Conservation (phyloP, 345 rosid species). For the Gossypium raimondii region DNA sequence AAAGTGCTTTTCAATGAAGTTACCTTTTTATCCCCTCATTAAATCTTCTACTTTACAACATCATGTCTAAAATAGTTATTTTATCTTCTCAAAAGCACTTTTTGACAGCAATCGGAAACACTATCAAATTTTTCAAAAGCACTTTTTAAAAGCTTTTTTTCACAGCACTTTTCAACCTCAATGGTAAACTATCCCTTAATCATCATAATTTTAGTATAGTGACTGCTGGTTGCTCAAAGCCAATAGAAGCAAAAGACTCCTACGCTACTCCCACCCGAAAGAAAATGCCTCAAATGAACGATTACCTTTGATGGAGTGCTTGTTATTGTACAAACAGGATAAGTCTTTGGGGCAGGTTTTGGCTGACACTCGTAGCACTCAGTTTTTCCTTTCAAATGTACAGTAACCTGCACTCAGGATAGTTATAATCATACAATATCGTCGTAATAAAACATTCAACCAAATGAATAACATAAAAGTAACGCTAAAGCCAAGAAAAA, state of each 20-base stretch:
- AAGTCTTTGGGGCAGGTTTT: conserved; percentile 93
- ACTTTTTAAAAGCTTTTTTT: no score
- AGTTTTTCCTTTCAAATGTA: conserved; percentile 87
- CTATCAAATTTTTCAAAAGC: no score
- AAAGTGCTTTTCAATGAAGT: no score
- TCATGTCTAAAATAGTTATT: no score
- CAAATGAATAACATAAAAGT: neutral
- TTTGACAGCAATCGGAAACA: no score
- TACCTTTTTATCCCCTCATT: no score
- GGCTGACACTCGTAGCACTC: conserved; percentile 98
- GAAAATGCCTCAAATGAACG: conserved; percentile 7
- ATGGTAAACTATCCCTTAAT: neutral
- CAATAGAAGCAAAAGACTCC: conserved; percentile 1
- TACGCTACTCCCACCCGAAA: neutral
- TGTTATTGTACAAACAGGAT: conserved; percentile 98
- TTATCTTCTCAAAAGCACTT: no score
- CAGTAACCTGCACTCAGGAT: conserved; percentile 63
- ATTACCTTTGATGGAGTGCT: conserved; percentile 97
- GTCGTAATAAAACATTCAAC: conserved; percentile 14
- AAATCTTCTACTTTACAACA: no score
- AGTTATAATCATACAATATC: conserved; percentile 5
- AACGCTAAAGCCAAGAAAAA: neutral
- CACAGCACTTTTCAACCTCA: no score
- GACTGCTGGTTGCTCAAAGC: neutral
- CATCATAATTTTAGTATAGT: neutral